Percentiles rank a stretch among this genome's conserved stretches.
Conservation (phyloP, 495 filamentous ascomycete species). For the Tuber magnatum region DNA sequence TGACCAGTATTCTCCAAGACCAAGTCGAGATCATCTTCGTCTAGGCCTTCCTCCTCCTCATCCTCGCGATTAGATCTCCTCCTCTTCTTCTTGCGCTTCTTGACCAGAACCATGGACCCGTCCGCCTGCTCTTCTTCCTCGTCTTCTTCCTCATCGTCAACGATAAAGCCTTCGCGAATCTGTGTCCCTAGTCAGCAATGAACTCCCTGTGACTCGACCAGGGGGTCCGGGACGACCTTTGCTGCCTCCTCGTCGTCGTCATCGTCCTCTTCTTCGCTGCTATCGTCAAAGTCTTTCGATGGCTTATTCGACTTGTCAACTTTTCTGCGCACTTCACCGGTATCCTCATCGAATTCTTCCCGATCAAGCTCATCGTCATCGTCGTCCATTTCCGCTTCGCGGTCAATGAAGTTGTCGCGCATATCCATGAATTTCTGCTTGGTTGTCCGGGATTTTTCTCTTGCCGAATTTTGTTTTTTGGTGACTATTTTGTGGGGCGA, state of each 20-base stretch:
- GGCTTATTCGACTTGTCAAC: constrained; percentile 44
- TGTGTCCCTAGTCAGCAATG: constrained; percentile 43
- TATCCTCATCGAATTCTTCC: constrained; percentile 77
- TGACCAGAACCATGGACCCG: constrained; percentile 32
- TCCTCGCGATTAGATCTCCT: constrained; percentile 64
- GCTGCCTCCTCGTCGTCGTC: constrained; percentile 79
- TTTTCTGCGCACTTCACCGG: constrained; percentile 54
- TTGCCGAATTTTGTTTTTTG: not conserved
- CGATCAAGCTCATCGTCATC: constrained; percentile 72
- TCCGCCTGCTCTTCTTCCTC: constrained; percentile 53
- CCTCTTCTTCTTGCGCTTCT: constrained; percentile 55
- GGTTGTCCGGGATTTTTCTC: not conserved
- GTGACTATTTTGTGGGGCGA: not conserved
- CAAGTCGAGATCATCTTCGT: constrained; percentile 93
- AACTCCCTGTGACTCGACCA: constrained; percentile 10
- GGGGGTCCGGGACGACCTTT: constrained; percentile 41
- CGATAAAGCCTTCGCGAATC: constrained; percentile 92
- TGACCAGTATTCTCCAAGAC: constrained; percentile 49
- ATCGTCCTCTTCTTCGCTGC: constrained; percentile 92
- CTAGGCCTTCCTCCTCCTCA: constrained; percentile 73
- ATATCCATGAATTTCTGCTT: constrained; percentile 55
- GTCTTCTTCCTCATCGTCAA: constrained; percentile 68
- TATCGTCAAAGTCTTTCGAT: constrained; percentile 59
- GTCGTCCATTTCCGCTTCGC: constrained; percentile 74
- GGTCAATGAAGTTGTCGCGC: constrained; percentile 64